Evolutionary conservation across 192 early-diverging fungal genomes (phyloP).

Genomic region (Backusella psychrophila): DNA sequence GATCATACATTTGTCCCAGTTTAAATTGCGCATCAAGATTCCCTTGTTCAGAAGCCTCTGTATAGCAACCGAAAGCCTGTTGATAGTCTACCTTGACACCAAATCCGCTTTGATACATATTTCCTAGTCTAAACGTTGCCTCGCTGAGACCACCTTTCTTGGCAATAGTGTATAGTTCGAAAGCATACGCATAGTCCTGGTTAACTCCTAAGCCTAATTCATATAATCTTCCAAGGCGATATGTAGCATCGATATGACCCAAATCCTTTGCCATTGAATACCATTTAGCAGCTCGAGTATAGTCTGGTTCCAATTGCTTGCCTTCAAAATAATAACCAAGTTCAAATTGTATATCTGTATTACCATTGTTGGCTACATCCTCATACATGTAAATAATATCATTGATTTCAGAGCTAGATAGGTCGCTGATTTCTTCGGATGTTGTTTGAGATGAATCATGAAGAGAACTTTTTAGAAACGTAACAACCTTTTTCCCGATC

Average conservation of each 20-base stretch:
- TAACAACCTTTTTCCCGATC: too few species aligned
- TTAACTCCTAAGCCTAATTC: too few species aligned
- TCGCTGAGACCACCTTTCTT: neutral
- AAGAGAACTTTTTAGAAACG: too few species aligned
- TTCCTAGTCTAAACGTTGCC: neutral
- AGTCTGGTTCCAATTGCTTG: neutral
- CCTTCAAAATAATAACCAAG: too few species aligned
- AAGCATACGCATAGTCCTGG: too few species aligned
- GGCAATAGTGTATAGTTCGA: neutral
- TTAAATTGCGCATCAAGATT: neutral
- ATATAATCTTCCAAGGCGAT: neutral
- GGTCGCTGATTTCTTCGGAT: neutral
- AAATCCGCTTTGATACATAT: neutral
- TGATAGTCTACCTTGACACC: neutral
- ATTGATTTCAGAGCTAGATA: neutral
- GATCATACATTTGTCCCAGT: neutral
- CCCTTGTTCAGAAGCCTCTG: neutral
- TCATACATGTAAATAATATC: too few species aligned
- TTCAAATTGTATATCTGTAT: too few species aligned
- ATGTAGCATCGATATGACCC: neutral
- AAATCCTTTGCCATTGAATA: neutral
- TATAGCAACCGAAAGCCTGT: neutral
- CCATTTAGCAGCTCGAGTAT: neutral
- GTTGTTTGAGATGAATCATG: neutral
- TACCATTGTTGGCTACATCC: neutral